phyloP scores from a whole-genome alignment of 495 filamentous ascomycete species.

The Penicillium diatomitis region DNA sequence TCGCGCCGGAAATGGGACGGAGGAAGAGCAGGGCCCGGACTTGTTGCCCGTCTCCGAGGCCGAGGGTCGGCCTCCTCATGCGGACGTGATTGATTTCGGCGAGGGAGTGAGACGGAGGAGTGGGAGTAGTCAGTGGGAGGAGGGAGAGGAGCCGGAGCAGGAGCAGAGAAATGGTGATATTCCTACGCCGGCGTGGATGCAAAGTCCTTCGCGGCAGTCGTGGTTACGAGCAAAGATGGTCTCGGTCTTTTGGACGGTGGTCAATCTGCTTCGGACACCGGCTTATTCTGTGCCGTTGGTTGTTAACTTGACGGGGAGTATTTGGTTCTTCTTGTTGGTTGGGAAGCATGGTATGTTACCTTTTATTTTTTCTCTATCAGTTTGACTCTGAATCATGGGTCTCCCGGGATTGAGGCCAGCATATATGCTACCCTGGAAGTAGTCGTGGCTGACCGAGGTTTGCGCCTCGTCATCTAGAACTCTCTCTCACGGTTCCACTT shows the following conservation, averaged over 20 bases:
- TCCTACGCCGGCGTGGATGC: slow-evolving; percentile 20
- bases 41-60: slow-evolving; percentile 6
- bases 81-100: too few relatives aligned
- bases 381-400: too few relatives aligned
- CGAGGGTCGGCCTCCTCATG: not conserved
- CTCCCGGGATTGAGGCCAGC: too few relatives aligned
- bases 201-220: slow-evolving; percentile 8
- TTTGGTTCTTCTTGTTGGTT: slow-evolving; percentile 97
- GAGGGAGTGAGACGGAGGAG: slow-evolving; percentile 13
- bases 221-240: slow-evolving; percentile 48
- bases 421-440: too few relatives aligned
- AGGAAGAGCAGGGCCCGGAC: slow-evolving; percentile 15
- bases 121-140: slow-evolving; percentile 5
- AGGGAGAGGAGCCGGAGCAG: slow-evolving; percentile 1
- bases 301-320: slow-evolving; percentile 84
- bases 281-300: slow-evolving; percentile 78
- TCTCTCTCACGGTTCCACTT: slow-evolving; percentile 89
- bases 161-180: slow-evolving; percentile 13
- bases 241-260: slow-evolving; percentile 57
- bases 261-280: slow-evolving; percentile 71
- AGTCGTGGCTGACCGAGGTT: too few relatives aligned
- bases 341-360: slow-evolving; percentile 69
- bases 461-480: slow-evolving; percentile 40
- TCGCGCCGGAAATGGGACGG: not conserved
- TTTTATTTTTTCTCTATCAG: not conserved